Conservation (phyloP, 2,329 filamentous ascomycete genomes). For the Paracoccidioides lutzii region DNA sequence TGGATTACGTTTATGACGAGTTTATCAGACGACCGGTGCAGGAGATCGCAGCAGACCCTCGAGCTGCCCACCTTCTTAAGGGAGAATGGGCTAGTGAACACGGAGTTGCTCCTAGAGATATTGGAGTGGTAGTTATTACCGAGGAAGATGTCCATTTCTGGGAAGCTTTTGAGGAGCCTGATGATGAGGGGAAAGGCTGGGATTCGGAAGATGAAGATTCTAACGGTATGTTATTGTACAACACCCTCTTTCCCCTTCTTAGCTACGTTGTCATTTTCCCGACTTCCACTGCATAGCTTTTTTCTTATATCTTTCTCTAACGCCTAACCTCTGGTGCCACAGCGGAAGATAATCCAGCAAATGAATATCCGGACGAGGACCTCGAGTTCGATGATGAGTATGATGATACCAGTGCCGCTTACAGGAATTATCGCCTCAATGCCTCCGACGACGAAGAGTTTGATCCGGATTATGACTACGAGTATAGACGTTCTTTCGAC, state of each 20-base stretch:
- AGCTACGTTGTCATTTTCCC: not conserved
- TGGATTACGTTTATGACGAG: slow-evolving; percentile 49
- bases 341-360: slow-evolving; percentile 39
- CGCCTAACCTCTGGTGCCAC: not conserved
- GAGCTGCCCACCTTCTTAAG: slow-evolving; percentile 5
- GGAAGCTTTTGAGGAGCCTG: slow-evolving; percentile 43
- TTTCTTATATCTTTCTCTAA: not conserved
- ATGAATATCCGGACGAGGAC: slow-evolving; percentile 41
- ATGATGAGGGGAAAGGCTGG: slow-evolving; percentile 40
- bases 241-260: not conserved
- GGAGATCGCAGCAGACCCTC: slow-evolving; percentile 12
- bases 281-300: not conserved
- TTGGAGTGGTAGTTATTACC: slow-evolving; percentile 32
- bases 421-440: slow-evolving; percentile 28
- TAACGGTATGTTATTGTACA: slow-evolving; percentile 35
- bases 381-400: slow-evolving; percentile 36
- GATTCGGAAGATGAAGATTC: slow-evolving; percentile 51
- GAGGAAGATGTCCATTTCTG: slow-evolving; percentile 40
- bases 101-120: slow-evolving; percentile 18
- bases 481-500: slow-evolving; percentile 12
- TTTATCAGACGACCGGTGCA: slow-evolving; percentile 41
- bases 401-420: slow-evolving; percentile 26
- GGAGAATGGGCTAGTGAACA: slow-evolving; percentile 5
- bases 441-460: slow-evolving; percentile 35
- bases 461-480: slow-evolving; percentile 24